Base-by-base conservation (phyloP, 169 alveolate species). In the Cyclospora cayetanensis region DNA sequence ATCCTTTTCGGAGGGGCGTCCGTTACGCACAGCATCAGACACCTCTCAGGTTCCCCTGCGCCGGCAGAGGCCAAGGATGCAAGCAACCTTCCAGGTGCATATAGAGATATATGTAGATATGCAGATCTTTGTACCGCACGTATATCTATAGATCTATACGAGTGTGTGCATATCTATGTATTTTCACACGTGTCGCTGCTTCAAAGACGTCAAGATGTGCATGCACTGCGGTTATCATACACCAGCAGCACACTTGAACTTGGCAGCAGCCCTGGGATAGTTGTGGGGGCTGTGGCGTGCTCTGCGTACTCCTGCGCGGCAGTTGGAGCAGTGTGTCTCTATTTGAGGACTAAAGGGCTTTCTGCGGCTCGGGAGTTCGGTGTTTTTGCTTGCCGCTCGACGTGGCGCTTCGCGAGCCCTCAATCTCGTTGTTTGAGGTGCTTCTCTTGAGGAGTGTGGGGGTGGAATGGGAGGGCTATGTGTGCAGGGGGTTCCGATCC, bases 1-100 rank as follows among this genome's bases (percentile, higher is more conserved):
- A 70, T 93, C 77, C 93, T 93, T 66, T 93, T 93, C 50, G 95
- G 95, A 11, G 95, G 95, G n/a, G 90, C 84, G 65, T 29, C 93
- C 65, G 93, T 60, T 18, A 27, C 74, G 68, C 68, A n/a, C 37
- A 60, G 11, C 20, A 39, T 18, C 41, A n/a, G 25, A 53, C 4
- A n/a, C 2, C 74, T 39, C 37, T 5, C 5, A 3, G 74, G 41
- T 1, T n/a, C 74, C 5, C 60, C 60, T 11, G 34, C 37, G n/a
- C n/a, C n/a, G n/a, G n/a, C n/a, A n/a, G n/a, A n/a, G n/a, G n/a
- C n/a, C n/a, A n/a, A n/a, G n/a, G n/a, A n/a, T n/a, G n/a, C n/a
- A n/a, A n/a, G n/a, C n/a, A n/a, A n/a, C n/a, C n/a, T n/a, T n/a
- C n/a, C n/a, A n/a, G n/a, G n/a, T n/a, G n/a, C n/a, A n/a, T n/a